phyloP scores from a whole-genome alignment of 306 rosid species.

The Begonia loranthoides region DNA sequence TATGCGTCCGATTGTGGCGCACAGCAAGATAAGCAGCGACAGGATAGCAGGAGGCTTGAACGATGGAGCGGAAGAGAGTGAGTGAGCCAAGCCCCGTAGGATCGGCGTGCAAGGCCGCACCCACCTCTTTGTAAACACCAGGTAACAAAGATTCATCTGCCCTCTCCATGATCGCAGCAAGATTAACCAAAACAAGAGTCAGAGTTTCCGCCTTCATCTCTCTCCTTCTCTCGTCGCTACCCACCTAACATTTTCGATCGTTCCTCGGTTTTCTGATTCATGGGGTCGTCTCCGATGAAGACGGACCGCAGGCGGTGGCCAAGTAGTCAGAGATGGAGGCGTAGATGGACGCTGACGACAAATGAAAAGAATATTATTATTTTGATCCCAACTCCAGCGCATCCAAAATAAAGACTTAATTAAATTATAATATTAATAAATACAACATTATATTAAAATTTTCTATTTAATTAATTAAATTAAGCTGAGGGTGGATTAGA shows the following conservation, averaged over 20 bases:
- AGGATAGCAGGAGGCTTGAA: conserved; percentile 70
- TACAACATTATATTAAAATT: neutral
- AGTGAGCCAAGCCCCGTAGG: conserved; percentile 78
- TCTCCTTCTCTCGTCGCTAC: neutral
- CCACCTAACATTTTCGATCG: neutral
- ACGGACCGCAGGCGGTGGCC: too few relatives aligned
- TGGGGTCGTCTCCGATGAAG: too few relatives aligned
- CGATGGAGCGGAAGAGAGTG: conserved; percentile 71
- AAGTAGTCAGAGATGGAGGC: too few relatives aligned
- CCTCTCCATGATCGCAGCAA: conserved; percentile 85
- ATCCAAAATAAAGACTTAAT: neutral
- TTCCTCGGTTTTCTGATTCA: too few relatives aligned
- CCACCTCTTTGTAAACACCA: conserved; percentile 76
- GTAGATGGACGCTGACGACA: too few relatives aligned
- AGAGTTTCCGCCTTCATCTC: conserved; percentile 50
- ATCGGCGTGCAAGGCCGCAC: conserved; percentile 80
- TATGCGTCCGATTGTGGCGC: conserved; percentile 75
- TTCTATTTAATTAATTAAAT: neutral
- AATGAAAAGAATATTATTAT: too few relatives aligned
- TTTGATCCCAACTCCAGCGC: too few relatives aligned
- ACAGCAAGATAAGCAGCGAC: conserved; percentile 61
- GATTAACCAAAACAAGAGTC: conserved; percentile 68
- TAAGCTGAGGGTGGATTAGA: neutral
- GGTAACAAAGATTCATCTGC: conserved; percentile 82
- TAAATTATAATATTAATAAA: neutral